Conservation (phyloP, 805 yeast genomes). For the Nakazawaea molendinolei region DNA sequence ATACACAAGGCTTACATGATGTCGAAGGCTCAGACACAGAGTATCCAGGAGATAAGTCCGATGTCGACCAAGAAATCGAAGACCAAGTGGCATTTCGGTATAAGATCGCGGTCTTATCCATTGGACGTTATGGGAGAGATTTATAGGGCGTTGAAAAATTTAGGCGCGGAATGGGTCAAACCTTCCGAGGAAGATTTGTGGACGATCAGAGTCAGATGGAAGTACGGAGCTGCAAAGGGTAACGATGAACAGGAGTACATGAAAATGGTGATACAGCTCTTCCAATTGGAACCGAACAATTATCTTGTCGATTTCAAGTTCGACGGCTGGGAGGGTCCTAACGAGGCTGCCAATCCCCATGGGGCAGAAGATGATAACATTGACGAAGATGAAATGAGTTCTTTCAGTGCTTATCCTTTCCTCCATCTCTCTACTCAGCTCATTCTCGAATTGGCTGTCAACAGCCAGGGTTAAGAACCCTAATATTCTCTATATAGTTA, state of each 20-base stretch:
- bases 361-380: constrained; percentile 10
- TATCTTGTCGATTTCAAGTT: constrained; percentile 95
- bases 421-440: constrained; percentile 85
- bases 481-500: no score
- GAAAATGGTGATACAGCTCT: constrained; percentile 96
- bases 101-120: constrained; percentile 91
- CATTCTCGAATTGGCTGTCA: constrained; percentile 95
- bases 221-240: constrained; percentile 43
- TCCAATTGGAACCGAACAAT: constrained; percentile 92
- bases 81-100: constrained; percentile 98
- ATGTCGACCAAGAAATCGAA: constrained; percentile 74
- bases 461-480: constrained; percentile 54
- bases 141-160: constrained; percentile 83
- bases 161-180: constrained; percentile 96
- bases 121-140: constrained; percentile 98
- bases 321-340: constrained; percentile 84
- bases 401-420: constrained; percentile 95
- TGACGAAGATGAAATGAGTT: constrained; percentile 68
- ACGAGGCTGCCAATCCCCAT: constrained; percentile 31
- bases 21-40: constrained; percentile 36
- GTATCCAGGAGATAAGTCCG: constrained; percentile 30
- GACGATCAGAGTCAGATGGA: constrained; percentile 96
- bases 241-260: constrained; percentile 46
- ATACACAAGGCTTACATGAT: constrained; percentile 92
- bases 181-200: constrained; percentile 93